These are phyloP conservation scores for Nidula microcarpa DNA, from an alignment of 768 basidiomycete genomes.

Conservation along the genomic window DNA sequence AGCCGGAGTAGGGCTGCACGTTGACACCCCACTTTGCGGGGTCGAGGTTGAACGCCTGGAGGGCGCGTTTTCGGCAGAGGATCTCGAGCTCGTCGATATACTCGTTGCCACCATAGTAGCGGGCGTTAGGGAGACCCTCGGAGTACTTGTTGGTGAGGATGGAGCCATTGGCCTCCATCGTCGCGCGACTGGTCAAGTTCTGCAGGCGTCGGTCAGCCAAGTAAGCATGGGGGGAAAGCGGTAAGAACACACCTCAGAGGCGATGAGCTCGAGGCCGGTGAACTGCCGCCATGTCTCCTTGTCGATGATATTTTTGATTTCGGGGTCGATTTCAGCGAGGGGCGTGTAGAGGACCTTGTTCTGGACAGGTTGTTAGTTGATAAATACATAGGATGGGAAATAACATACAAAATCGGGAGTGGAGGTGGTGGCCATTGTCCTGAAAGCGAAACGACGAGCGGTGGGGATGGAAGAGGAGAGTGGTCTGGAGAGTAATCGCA, in stretches of 20 bases:
- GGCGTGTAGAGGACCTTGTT: conserved; percentile 90
- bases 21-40: conserved; percentile 95
- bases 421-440: conserved; percentile 57
- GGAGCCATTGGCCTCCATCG: conserved; percentile 98
- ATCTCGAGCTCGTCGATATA: conserved; percentile 95
- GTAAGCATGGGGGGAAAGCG: not conserved
- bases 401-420: conserved; percentile 60
- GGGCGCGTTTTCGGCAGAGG: conserved; percentile 92
- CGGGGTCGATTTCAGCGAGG: conserved; percentile 89
- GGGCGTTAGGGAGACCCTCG: conserved; percentile 95
- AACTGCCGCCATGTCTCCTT: conserved; percentile 99
- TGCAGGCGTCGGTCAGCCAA: conserved; percentile 20
- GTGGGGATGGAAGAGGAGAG: conserved; percentile 21
- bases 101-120: conserved; percentile 98
- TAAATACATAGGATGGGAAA: not conserved
- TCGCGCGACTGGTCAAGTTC: conserved; percentile 95
- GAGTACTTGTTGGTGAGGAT: conserved; percentile 99
- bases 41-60: conserved; percentile 95
- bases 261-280: conserved; percentile 96
- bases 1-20: conserved; percentile 97
- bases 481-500: conserved; percentile 34
- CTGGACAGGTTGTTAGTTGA: conserved; percentile 34
- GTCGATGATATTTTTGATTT: conserved; percentile 96
- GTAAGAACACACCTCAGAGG: conserved; percentile 75
- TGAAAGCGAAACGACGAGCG: conserved; percentile 20